Base-by-base conservation (phyloP, 2,329 filamentous ascomycete species). In the Sphaceloma murrayae region DNA sequence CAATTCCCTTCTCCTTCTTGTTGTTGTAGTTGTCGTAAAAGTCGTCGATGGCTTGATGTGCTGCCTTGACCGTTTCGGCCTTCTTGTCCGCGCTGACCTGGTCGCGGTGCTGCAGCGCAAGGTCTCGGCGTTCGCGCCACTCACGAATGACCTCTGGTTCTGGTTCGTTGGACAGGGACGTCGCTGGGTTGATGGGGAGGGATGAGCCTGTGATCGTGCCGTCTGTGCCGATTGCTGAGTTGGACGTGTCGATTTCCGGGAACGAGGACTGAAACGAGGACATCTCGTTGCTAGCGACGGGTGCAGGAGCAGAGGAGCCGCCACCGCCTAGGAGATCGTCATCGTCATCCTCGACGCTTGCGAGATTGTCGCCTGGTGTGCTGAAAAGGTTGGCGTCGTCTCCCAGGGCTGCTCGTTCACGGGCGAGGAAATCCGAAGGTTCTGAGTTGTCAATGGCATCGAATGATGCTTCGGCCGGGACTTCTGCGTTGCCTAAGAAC, bases 21-120 rank as follows among this genome's bases (percentile, higher is more conserved):
- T 82, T 80, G 71, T 96, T 96, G 73, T 98, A 98, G 67, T 94
- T 95, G 61, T 95, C 88, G 72, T 98, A 98, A 68, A 96, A 98
- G 63, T 95, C 91, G 62, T 98, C 91, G 52, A 98, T 94, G 63
- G 93, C 91, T 62, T 88, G 77, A 60, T 87, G 86, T 8, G 91
- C 91, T 55, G 91, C 86, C 62, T 85, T 79, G 60, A 95, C 69
- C 1, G 87, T 95, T 62, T 89, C 80, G 51, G 78, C 76, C 62
- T 91, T 91, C 67, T 88, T 85, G 52, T 78, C 73, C 31, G 79
- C 77, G 45, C 89, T 89, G 53, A 89, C 78, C 63, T 94, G 80
- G 52, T 85, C 81, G 57, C 89, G 85, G 65, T 88, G 87, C 55
- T 81, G 73, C 53, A 93, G 82, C 59, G 81, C 78, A 29, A 82